These are phyloP conservation scores for Dendrobium chrysotoxum DNA, from an alignment of 106 monocot genomes.

Conservation along the genomic window DNA sequence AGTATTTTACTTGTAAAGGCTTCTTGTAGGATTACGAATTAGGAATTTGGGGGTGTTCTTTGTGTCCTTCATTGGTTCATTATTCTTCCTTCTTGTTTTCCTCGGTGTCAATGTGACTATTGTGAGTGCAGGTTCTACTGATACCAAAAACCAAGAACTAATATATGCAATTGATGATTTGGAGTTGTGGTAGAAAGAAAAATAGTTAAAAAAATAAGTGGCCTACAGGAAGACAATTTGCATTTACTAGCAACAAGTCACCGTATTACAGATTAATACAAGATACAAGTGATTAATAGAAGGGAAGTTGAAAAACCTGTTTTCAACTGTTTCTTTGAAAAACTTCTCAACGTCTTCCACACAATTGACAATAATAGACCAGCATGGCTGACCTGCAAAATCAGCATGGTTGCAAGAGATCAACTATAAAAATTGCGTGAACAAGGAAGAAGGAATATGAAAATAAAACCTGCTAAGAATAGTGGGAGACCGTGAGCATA, in stretches of 20 bases:
- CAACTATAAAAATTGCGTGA: not conserved
- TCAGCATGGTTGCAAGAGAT: not conserved
- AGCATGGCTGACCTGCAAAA: conserved; percentile 74
- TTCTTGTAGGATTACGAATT: too few relatives aligned
- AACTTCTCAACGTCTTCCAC: conserved; percentile 91
- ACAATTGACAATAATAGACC: conserved; percentile 69
- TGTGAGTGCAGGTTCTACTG: too few relatives aligned
- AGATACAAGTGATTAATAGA: not conserved
- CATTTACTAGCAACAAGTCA: not conserved
- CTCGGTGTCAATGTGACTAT: too few relatives aligned
- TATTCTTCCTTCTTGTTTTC: too few relatives aligned
- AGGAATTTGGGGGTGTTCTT: too few relatives aligned
- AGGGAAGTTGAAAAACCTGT: conserved; percentile 40
- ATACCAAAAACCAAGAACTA: too few relatives aligned
- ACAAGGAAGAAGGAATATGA: not conserved
- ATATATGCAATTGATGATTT: too few relatives aligned
- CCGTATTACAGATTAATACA: not conserved
- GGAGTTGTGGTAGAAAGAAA: not conserved
- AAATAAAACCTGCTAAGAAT: not conserved
- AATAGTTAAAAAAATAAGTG: not conserved
- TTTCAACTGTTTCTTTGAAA: conserved; percentile 84
- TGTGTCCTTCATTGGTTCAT: too few relatives aligned
- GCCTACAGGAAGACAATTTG: not conserved
- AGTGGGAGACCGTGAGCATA: not conserved
- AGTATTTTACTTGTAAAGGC: too few relatives aligned